Base-by-base conservation (phyloP, 2,329 filamentous ascomycete genomes). In the Sclerotinia subarctica region DNA sequence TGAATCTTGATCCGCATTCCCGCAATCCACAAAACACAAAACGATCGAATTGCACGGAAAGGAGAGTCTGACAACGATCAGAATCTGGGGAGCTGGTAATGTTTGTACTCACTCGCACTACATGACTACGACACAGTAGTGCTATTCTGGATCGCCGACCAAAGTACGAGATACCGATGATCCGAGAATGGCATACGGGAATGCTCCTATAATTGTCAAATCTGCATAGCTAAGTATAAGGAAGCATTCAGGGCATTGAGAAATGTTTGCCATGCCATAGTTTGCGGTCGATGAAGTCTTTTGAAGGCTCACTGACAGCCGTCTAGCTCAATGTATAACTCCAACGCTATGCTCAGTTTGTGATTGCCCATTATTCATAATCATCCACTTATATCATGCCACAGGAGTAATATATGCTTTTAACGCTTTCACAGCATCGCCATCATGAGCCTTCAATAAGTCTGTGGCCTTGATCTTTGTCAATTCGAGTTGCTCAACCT, bases 401-500 rank as follows among this genome's bases (percentile, higher is more conserved):
- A 64, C 70, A 29, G 74, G 70, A 52, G 77, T 76, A 42, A 86
- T 78, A 75, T 81, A 93, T 0, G 87, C 86, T 69, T 79, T 83
- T 82, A 94, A 85, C 1, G 90, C 90, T 77, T 86, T 83, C 51
- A 89, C 82, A 1, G 85, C 85, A 75, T 92, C 84, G 3, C 91
- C 92, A 62, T 93, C 90, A 74, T 93, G 83, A 6, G 84, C 82
- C 77, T 88, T 89, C 6, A 95, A 82, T 63, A 94, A 78, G 70
- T 94, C 91, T 1, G 89, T 93, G 1, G 90, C 92, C 78, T 89
- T 92, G 2, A 81, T 73, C 78, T 92, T 93, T 1, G 85, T 80
- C 47, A 94, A 77, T 70, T 94, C 91, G 44, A 94, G 83, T 77
- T 94, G 85, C 59, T 91, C 87, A 17, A 90, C 82, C 88, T 89